A percentile compares a stretch with the other conserved stretches of the same genome.
These are phyloP conservation scores for Xylariaceae sp. DNA, from an alignment of 2,329 filamentous ascomycete species.

Conservation along the genomic window DNA sequence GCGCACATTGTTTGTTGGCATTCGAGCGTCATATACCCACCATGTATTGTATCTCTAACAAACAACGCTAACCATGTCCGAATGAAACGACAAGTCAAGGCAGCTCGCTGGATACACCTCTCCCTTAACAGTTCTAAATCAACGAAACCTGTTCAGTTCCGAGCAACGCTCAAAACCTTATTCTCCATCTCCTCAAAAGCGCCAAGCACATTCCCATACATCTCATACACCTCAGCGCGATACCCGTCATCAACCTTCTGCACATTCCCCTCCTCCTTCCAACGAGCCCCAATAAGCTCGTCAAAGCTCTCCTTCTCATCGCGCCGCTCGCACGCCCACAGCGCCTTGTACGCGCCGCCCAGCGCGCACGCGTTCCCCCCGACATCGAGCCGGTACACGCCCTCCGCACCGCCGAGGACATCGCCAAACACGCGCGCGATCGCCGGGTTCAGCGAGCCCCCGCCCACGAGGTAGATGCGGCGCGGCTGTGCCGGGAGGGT, in stretches of 20 bases:
- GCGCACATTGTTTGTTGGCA: too few species aligned
- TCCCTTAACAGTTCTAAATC: neutral
- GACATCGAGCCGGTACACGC: slow-evolving; percentile 89
- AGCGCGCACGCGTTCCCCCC: slow-evolving; percentile 93
- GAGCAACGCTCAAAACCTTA: slow-evolving; percentile 30
- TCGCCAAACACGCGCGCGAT: slow-evolving; percentile 82
- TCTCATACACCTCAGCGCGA: slow-evolving; percentile 65
- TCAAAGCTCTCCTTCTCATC: slow-evolving; percentile 66
- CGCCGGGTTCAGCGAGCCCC: slow-evolving; percentile 82
- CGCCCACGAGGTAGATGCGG: slow-evolving; percentile 66
- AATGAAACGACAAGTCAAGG: neutral
- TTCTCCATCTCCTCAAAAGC: slow-evolving; percentile 42
- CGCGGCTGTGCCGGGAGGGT: slow-evolving; percentile 50
- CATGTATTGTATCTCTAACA: too few species aligned
- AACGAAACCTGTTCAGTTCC: slow-evolving; percentile 24
- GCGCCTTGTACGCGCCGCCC: slow-evolving; percentile 91
- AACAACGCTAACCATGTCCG: too few species aligned
- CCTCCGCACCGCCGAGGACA: slow-evolving; percentile 82
- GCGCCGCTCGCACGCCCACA: slow-evolving; percentile 77
- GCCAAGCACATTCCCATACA: slow-evolving; percentile 70
- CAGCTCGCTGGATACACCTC: neutral
- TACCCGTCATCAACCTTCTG: slow-evolving; percentile 81
- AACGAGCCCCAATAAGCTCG: slow-evolving; percentile 75
- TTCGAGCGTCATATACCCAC: too few species aligned
- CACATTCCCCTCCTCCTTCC: slow-evolving; percentile 80